A percentile compares a stretch with the other conserved stretches of the same genome.
Conservation (phyloP, 2,329 filamentous ascomycete species). For the Pseudonectria buxi region DNA sequence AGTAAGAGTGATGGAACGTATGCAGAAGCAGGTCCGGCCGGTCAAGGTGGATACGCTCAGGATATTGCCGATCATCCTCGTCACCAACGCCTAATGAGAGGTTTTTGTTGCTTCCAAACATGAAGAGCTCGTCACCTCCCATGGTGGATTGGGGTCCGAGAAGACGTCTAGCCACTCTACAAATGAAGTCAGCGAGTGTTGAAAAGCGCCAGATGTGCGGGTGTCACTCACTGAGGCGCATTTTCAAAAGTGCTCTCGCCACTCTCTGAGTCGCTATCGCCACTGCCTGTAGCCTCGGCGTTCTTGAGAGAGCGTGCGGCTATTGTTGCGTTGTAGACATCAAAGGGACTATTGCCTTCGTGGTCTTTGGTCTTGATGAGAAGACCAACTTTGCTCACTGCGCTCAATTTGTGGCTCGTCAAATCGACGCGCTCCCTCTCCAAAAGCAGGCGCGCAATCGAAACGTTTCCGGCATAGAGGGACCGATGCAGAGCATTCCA, state of each 20-base stretch:
- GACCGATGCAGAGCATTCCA: conserved; percentile 94
- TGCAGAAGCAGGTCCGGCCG: conserved; percentile 72
- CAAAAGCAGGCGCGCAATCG: conserved; percentile 75
- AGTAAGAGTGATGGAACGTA: conserved; percentile 64
- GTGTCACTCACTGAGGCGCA: conserved; percentile 22
- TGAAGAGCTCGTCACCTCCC: conserved; percentile 76
- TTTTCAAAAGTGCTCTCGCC: conserved; percentile 37
- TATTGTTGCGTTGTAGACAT: conserved; percentile 85
- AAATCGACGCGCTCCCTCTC: conserved; percentile 65
- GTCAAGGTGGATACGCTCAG: conserved; percentile 71
- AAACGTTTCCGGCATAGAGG: conserved; percentile 82
- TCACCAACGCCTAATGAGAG: conserved; percentile 89
- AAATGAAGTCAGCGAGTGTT: conserved; percentile 7
- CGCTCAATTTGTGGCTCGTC: conserved; percentile 51
- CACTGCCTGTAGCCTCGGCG: conserved; percentile 38
- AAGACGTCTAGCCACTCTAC: conserved; percentile 13
- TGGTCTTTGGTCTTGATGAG: conserved; percentile 93
- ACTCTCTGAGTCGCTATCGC: conserved; percentile 49
- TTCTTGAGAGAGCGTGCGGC: conserved; percentile 61
- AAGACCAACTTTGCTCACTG: conserved; percentile 58
- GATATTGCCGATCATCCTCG: conserved; percentile 88
- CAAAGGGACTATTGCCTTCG: conserved; percentile 90
- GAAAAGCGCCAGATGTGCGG: neutral
- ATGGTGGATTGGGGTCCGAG: conserved; percentile 13
- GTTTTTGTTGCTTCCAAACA: conserved; percentile 96